Percentiles rank a stretch among this genome's conserved stretches.
These are phyloP conservation scores for Neofusicoccum umdonicola DNA, from an alignment of 2,329 filamentous ascomycete genomes.

Conservation along the genomic window DNA sequence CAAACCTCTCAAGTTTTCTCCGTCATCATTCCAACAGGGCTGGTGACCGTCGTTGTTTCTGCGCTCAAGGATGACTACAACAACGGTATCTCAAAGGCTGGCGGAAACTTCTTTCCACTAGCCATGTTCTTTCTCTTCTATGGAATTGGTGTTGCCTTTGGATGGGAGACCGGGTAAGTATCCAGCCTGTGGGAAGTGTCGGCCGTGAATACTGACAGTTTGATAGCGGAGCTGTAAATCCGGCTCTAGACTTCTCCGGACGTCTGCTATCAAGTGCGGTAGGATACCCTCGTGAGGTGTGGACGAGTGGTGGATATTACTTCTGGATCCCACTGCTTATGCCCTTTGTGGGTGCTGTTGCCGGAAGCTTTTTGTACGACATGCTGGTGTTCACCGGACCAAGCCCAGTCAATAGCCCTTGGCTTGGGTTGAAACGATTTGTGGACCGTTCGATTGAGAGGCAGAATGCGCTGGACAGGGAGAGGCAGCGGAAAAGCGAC, in stretches of 20 bases:
- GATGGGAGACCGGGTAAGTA: conserved; percentile 74
- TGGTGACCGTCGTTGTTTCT: conserved; percentile 71
- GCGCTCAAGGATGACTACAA: conserved; percentile 60
- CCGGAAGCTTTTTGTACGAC: conserved; percentile 68
- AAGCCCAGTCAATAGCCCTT: conserved; percentile 68
- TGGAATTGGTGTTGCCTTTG: conserved; percentile 69
- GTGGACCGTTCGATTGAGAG: neutral
- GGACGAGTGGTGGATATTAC: conserved; percentile 66
- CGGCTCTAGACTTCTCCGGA: conserved; percentile 70
- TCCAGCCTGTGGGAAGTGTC: too few relatives aligned
- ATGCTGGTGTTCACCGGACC: conserved; percentile 66
- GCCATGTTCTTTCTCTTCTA: conserved; percentile 71
- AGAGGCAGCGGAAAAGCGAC: neutral
- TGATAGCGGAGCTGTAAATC: conserved; percentile 48
- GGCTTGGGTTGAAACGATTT: conserved; percentile 46
- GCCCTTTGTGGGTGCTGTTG: conserved; percentile 63
- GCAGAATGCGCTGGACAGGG: neutral
- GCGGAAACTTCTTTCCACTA: conserved; percentile 48
- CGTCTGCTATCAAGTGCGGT: conserved; percentile 64
- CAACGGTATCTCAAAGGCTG: conserved; percentile 25
- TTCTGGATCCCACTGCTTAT: conserved; percentile 62
- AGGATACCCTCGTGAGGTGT: conserved; percentile 67
- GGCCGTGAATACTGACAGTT: neutral
- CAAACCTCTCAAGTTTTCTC: conserved; percentile 68
- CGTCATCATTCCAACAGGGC: conserved; percentile 65